phyloP scores from a whole-genome alignment of 768 basidiomycete species.

The Phanerochaete carnosa region DNA sequence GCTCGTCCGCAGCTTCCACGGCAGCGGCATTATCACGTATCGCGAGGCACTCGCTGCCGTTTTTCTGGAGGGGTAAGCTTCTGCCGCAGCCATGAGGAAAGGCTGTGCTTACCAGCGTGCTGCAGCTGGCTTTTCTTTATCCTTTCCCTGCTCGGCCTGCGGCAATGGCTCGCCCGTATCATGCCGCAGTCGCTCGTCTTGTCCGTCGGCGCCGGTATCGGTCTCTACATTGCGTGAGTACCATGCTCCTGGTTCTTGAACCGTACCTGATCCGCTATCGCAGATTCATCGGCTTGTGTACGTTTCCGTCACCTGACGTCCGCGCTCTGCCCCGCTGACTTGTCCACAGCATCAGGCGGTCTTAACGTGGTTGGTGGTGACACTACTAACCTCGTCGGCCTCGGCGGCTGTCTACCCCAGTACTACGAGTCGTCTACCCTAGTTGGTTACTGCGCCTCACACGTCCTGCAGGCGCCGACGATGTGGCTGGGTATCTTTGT shows the following conservation, averaged over 20 bases:
- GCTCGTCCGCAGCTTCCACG: conserved; percentile 46
- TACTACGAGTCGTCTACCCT: conserved; percentile 43
- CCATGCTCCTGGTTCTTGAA: conserved; percentile 4
- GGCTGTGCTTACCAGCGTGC: neutral
- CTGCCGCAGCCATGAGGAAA: neutral
- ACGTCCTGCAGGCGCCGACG: conserved; percentile 68
- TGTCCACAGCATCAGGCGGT: conserved; percentile 53
- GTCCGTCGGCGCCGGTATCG: conserved; percentile 84
- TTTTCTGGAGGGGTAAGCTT: conserved; percentile 77
- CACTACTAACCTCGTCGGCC: conserved; percentile 63
- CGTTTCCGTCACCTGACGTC: conserved; percentile 12
- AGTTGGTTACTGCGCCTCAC: conserved; percentile 56
- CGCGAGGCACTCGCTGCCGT: conserved; percentile 80
- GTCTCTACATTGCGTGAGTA: conserved; percentile 79
- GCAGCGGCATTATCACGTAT: conserved; percentile 68
- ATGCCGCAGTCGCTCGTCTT: conserved; percentile 87
- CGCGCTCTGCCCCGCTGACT: neutral
- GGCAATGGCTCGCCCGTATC: conserved; percentile 85
- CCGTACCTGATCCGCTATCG: conserved; percentile 10
- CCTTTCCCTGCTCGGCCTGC: conserved; percentile 76
- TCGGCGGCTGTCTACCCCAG: conserved; percentile 65
- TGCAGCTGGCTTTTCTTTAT: conserved; percentile 77
- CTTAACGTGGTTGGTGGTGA: conserved; percentile 76
- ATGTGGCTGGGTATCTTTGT: conserved; percentile 88
- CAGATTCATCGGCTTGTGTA: conserved; percentile 76